These are phyloP conservation scores for Kwoniella sp. DNA, from an alignment of 768 basidiomycete species.

Conservation along the genomic window DNA sequence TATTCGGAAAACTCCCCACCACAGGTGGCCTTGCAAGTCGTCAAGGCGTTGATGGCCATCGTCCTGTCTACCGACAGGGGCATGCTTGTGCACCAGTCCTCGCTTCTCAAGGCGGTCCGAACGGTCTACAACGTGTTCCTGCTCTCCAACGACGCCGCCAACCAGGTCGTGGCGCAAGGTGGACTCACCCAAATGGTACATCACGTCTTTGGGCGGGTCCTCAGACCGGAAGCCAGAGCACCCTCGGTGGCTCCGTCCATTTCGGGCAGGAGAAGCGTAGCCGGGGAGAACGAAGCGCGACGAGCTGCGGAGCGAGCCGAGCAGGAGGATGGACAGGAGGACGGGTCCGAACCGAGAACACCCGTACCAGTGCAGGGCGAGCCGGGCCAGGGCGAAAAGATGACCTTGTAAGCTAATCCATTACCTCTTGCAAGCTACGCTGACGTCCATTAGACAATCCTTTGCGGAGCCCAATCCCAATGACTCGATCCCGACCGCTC, in stretches of 20 bases:
- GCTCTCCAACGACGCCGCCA: constrained; percentile 79
- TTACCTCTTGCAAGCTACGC: background rate
- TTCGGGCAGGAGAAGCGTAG: constrained; percentile 18
- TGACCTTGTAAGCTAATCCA: constrained; percentile 36
- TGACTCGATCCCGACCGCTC: constrained; percentile 44
- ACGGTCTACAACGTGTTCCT: constrained; percentile 99
- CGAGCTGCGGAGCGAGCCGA: constrained; percentile 13
- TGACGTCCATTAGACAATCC: constrained; percentile 27
- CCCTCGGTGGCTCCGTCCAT: background rate
- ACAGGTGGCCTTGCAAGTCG: constrained; percentile 88
- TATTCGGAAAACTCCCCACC: constrained; percentile 84
- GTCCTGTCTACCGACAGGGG: constrained; percentile 62
- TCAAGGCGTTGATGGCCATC: constrained; percentile 85
- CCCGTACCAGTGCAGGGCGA: constrained; percentile 14
- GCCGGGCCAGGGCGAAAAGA: constrained; percentile 10
- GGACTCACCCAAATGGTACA: constrained; percentile 97
- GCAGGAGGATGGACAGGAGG: constrained; percentile 1
- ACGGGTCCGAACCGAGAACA: constrained; percentile 14
- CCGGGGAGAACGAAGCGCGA: constrained; percentile 40
- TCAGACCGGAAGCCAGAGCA: constrained; percentile 26
- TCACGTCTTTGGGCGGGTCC: constrained; percentile 76
- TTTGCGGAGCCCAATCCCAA: constrained; percentile 49
- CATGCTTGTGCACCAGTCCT: constrained; percentile 83
- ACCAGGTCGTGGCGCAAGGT: constrained; percentile 97
- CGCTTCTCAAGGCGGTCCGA: constrained; percentile 88